Percentiles rank a stretch among this genome's conserved stretches.
Conservation (phyloP, 495 filamentous ascomycete species). For the Cercophora samala region DNA sequence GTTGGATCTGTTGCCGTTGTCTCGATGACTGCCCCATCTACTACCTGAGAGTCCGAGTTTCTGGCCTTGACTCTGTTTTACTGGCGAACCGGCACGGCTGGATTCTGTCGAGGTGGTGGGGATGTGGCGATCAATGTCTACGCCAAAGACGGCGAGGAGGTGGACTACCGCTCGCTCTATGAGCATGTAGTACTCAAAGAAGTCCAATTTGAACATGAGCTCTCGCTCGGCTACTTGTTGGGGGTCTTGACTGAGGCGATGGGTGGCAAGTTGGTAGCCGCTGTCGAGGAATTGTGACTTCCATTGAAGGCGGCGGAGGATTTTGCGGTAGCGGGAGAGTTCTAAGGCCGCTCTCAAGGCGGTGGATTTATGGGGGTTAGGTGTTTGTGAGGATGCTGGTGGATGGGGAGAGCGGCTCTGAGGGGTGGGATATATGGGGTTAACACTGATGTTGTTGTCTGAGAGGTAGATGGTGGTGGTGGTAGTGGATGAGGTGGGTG, state of each 20-base stretch:
- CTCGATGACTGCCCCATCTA: background rate
- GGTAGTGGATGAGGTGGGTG: background rate
- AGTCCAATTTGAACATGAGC: slow-evolving; percentile 68
- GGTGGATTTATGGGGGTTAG: background rate
- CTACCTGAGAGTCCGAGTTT: slow-evolving; percentile 1
- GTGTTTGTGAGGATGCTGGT: background rate
- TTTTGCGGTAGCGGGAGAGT: slow-evolving; percentile 53
- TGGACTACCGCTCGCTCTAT: slow-evolving; percentile 63
- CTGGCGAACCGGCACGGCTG: background rate
- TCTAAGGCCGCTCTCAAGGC: slow-evolving; percentile 37
- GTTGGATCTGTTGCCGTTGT: background rate
- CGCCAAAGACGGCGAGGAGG: slow-evolving; percentile 55
- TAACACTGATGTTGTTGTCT: background rate
- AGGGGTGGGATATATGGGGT: background rate
- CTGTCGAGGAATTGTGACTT: slow-evolving; percentile 56
- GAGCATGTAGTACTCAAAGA: slow-evolving; percentile 66
- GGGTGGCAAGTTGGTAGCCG: slow-evolving; percentile 49
- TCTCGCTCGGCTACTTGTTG: slow-evolving; percentile 40
- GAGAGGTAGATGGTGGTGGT: background rate
- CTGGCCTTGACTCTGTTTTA: background rate
- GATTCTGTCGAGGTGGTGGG: background rate
- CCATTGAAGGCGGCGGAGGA: slow-evolving; percentile 57
- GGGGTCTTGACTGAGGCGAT: slow-evolving; percentile 26
- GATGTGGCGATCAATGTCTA: slow-evolving; percentile 38
- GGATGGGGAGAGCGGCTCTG: background rate